Conservation (phyloP, 805 yeast species). For the Diddensiella caesifluorescens region DNA sequence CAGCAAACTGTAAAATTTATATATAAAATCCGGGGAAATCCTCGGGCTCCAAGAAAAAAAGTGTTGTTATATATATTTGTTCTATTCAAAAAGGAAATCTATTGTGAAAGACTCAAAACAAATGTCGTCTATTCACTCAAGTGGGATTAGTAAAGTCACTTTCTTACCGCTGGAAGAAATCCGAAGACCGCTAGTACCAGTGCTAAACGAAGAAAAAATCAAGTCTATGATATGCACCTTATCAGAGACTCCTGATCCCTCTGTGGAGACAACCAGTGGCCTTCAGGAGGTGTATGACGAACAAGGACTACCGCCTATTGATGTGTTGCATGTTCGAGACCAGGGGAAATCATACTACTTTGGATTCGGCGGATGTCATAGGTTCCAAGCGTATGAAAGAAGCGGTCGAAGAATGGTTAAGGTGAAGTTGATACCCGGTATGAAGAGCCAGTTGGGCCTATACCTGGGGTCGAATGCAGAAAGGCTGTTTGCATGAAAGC, state of each 20-base stretch:
- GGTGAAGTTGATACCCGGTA: constrained; percentile 70
- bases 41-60: too few species aligned
- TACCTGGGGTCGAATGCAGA: constrained; percentile 1
- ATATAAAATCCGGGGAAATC: too few species aligned
- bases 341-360: constrained; percentile 59
- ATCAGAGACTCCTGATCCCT: constrained; percentile 29
- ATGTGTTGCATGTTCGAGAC: constrained; percentile 63
- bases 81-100: neutral
- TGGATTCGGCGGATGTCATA: constrained; percentile 84
- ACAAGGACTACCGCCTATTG: constrained; percentile 79
- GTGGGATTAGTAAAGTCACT: constrained; percentile 42
- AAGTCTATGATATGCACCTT: constrained; percentile 56
- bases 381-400: constrained; percentile 80
- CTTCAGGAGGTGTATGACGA: constrained; percentile 26
- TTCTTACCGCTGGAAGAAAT: constrained; percentile 64
- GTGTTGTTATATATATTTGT: neutral
- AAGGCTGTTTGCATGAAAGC: neutral
- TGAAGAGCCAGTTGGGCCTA: constrained; percentile 57
- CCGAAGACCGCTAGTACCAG: constrained; percentile 81
- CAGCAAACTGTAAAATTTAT: too few species aligned
- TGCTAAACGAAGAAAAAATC: constrained; percentile 65
- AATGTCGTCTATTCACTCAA: constrained; percentile 55
- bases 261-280: neutral
- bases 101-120: neutral
- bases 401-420: constrained; percentile 47